Evolutionary conservation across 169 alveolate genomes (phyloP).

Genomic region (Amoebophrya sp.): DNA sequence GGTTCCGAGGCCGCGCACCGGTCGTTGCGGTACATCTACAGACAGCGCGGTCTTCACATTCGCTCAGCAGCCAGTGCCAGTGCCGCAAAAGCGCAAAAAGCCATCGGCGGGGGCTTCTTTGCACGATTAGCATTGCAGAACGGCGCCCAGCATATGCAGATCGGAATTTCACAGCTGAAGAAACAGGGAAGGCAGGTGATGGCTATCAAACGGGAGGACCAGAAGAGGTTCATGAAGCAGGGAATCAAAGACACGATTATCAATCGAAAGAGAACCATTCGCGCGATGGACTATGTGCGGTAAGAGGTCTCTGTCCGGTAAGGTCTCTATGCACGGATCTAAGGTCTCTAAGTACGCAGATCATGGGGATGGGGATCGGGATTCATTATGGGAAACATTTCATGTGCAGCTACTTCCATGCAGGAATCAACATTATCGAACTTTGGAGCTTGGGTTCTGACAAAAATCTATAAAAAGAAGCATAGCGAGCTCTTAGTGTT

Average conservation of each 20-base stretch:
- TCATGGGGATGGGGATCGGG: too few species aligned
- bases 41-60: not conserved
- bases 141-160: not conserved
- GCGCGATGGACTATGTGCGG: not conserved
- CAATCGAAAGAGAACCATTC: not conserved
- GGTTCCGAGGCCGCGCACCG: constrained; percentile 19
- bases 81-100: not conserved
- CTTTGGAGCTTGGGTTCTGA: too few species aligned
- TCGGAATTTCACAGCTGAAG: not conserved
- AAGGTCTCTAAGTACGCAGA: too few species aligned
- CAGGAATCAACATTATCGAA: too few species aligned
- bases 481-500: too few species aligned
- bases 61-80: not conserved
- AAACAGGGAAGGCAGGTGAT: not conserved
- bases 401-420: too few species aligned
- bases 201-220: not conserved
- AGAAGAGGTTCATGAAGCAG: not conserved
- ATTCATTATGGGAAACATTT: too few species aligned
- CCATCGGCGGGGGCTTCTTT: not conserved
- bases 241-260: not conserved
- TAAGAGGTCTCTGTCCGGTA: not conserved
- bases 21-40: not conserved
- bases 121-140: not conserved
- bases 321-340: not conserved
- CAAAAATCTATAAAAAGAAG: too few species aligned